Conservation (phyloP, 371 early-diverging fungal species). For the Capniomyces stellatus region DNA sequence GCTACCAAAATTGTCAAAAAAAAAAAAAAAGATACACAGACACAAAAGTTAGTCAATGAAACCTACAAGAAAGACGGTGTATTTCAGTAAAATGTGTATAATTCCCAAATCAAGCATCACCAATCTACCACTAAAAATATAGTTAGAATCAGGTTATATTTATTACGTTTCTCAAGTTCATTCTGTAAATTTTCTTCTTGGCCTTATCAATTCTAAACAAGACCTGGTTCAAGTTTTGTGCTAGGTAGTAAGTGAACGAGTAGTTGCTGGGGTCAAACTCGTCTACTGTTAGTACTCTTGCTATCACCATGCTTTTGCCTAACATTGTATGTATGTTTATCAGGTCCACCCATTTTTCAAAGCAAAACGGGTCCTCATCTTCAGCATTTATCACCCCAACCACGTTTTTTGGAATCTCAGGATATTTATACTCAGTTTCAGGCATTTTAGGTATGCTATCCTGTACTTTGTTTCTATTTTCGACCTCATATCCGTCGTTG, state of each 20-base stretch:
- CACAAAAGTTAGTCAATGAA: too few species aligned
- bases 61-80: too few species aligned
- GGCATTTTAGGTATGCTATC: too few species aligned
- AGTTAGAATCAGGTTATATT: too few species aligned
- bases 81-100: too few species aligned
- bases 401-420: neutral
- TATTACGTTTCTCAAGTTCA: neutral
- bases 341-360: neutral
- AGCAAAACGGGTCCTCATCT: neutral
- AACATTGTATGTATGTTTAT: neutral
- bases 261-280: neutral
- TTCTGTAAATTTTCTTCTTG: constrained; percentile 1
- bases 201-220: neutral
- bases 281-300: constrained; percentile 1
- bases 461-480: too few species aligned
- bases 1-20: too few species aligned
- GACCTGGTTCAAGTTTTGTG: neutral
- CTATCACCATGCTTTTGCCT: neutral
- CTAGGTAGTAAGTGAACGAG: neutral
- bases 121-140: too few species aligned
- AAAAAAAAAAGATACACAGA: too few species aligned
- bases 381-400: neutral
- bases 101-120: too few species aligned
- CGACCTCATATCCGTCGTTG: too few species aligned
- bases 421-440: too few species aligned